These are phyloP conservation scores for Acacia acuminata DNA, from an alignment of 306 rosid genomes.

Conservation along the genomic window DNA sequence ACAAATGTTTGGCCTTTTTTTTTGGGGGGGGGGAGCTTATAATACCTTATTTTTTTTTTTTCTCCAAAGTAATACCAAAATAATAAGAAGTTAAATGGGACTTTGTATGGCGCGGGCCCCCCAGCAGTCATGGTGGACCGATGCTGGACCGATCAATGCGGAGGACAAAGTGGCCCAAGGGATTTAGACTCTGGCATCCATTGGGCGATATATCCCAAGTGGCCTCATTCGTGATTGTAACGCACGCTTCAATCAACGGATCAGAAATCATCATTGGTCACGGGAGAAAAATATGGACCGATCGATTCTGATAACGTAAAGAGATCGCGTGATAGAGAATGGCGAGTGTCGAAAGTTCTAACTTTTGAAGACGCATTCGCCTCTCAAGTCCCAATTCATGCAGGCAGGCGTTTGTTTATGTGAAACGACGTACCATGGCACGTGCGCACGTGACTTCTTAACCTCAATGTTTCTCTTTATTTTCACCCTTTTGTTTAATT, in stretches of 20 bases:
- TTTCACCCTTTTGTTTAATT: background rate
- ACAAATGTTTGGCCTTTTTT: too few species aligned
- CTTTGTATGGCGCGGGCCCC: background rate
- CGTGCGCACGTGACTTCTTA: slow-evolving; percentile 66
- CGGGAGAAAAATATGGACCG: background rate
- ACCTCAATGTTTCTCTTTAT: slow-evolving; percentile 6
- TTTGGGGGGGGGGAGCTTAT: too few species aligned
- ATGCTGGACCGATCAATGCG: slow-evolving; percentile 58
- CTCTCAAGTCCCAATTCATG: slow-evolving; percentile 53
- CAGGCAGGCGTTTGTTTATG: slow-evolving; percentile 32
- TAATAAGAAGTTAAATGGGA: background rate
- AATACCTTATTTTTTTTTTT: too few species aligned
- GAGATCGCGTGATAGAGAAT: background rate
- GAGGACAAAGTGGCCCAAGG: slow-evolving; percentile 27
- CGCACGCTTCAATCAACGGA: background rate
- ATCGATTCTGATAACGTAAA: background rate
- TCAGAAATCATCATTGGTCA: background rate
- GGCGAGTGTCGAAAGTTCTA: background rate
- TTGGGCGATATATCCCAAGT: background rate
- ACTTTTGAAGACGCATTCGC: background rate
- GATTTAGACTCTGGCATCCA: slow-evolving; percentile 1
- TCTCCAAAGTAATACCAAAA: too few species aligned
- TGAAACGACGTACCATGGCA: slow-evolving; percentile 58
- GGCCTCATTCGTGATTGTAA: background rate
- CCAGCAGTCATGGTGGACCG: slow-evolving; percentile 22